Conservation (phyloP, 306 rosid genomes). For the Fragaria vesca region DNA sequence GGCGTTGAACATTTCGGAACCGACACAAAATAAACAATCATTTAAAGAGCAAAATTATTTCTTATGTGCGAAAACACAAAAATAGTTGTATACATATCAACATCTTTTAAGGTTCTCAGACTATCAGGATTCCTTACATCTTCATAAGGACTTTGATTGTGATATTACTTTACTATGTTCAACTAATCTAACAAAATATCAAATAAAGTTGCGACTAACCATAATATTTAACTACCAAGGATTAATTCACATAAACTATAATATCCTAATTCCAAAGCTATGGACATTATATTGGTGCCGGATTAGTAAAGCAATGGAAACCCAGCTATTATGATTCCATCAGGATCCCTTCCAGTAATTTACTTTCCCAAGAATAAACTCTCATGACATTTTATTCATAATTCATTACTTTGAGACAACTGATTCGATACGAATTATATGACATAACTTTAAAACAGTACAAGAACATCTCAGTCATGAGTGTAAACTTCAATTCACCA, state of each 20-base stretch:
- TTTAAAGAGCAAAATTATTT: neutral
- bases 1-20: neutral
- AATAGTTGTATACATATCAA: neutral
- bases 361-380: neutral
- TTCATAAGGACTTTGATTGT: neutral
- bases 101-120: neutral
- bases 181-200: neutral
- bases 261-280: neutral
- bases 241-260: neutral
- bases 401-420: neutral
- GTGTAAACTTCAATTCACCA: constrained; percentile 7
- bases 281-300: neutral
- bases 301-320: neutral
- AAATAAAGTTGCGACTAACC: neutral
- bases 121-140: neutral
- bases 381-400: neutral
- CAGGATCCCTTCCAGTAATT: neutral
- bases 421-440: neutral
- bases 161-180: neutral
- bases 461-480: constrained; percentile 23
- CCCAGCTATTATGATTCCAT: constrained; percentile 3
- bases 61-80: neutral
- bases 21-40: neutral
- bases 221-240: neutral
- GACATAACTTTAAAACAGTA: constrained; percentile 19